Base-by-base conservation (phyloP, 805 yeast species). In the Kuraishia hungarica region DNA sequence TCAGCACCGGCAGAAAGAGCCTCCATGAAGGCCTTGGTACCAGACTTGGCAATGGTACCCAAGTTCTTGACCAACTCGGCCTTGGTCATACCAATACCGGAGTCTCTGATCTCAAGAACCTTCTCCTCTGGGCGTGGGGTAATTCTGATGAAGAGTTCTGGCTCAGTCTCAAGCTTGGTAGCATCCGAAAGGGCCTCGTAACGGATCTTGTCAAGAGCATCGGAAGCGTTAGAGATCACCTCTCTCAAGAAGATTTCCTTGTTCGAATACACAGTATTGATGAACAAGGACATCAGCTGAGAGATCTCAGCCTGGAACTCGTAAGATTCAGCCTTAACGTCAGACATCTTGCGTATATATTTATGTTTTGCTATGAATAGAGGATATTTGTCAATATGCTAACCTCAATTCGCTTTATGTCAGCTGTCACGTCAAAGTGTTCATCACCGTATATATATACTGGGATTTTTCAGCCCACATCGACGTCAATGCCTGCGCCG, bases 81-180 rank as follows among this genome's bases (percentile, higher is more conserved):
- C 82, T 94, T 94, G 79, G 99, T 94, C 97, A 94, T 91, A 92
- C 99, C 99, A 68, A 94, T 90, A 92, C 99, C 99, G 58, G 98
- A 84, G 76, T 94, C 99, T 81, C 98, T 91, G 74, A 94, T 88
- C 79, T 94, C 98, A 70, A 94, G 81, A 59, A 93, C 86, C 74
- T 91, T 90, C 71, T 86, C 83, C 65, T 94, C 99, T 75, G 96
- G 96, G 73, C 78, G 84, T 74, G 99, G 99, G 62, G 97, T 94
- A 70, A 94, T 84, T 83, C 99, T 90, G 72, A 94, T 92, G 82
- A 89, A 94, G 67, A 94, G 82, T 69, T 94, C 97, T 57, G 97
- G 97, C 78, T 94, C 98, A 60, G 94, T 72, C 69, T 93, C 99
- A 70, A 94, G 83, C 74, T 86, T 84, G 64, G 89, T 77, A 65